Base-by-base conservation (phyloP, 257 asterid species). In the Fraxinus cuspidata region DNA sequence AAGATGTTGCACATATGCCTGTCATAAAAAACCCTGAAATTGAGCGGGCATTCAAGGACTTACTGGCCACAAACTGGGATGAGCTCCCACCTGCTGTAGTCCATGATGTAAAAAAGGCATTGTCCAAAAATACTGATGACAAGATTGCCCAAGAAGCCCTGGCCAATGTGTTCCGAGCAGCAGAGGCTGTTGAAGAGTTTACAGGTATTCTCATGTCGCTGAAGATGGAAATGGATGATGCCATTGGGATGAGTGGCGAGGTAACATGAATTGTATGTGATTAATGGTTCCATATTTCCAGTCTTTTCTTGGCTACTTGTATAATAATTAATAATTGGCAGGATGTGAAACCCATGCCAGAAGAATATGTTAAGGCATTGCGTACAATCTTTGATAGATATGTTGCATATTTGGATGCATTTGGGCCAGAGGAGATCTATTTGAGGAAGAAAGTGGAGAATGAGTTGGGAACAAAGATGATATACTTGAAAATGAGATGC, bases 401-500 rank as follows among this genome's bases (percentile, higher is more conserved):
- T 84, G 86, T 82, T 47, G 84, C 88, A 32, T 96, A 92, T 83
- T 68, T 96, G 88, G 90, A 89, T 40, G 86, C 98, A 23, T 95
- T 95, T 86, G 96, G 91, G 79, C 97, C 95, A 21, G 89, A 91
- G 35, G 99, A 95, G 87, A 86, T 31, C 51, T 95, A 90, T 81
- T 87, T 95, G 84, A 95, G 88, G 89, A 93, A 95, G 93, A 95
- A 95, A 80, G 97, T 95, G 73, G 99, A 95, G 86, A 82, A 70
- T 71, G 99, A 95, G 82, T 74, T 95, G 85, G 99, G 98, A 71
- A 78, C 97, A 67, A 85, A 84, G 81, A 83, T 95, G 99, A 95
- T 95, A 80, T 89, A 89, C 93, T 84, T 95, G 88, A 95, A 95
- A 88, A 93, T 93, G 98, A 90, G 99, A 81, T 95, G 98, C 82